Base-by-base conservation (phyloP, 805 yeast species). In the Saccharomycopsis selenospora region DNA sequence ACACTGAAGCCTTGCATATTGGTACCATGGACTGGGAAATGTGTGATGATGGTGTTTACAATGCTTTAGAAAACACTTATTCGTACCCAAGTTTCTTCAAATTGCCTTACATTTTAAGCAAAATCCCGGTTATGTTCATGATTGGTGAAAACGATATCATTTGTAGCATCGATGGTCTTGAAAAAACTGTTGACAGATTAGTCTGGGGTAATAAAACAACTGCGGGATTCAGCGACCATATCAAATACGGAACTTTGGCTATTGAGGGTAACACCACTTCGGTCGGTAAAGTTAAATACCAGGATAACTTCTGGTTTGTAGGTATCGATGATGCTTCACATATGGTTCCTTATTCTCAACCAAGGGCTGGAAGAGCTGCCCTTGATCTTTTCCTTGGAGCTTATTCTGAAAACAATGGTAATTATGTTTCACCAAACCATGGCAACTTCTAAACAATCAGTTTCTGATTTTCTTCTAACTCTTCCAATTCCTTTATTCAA, bases 291-390 rank as follows among this genome's bases (percentile, higher is more conserved):
- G 67, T 67, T 33, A 68, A 71, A 57, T 63, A 48, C 33, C 75
- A 72, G 55, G 80, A 81, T 43, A 72, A 77, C 51, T 79, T 90
- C 57, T 85, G 95, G 3, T 91, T 83, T 70, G 72, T 87, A 64
- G 76, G 96, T 64, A 78, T 90, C 8, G 89, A 72, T 59, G 91
- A 80, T 54, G 97, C 95, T 46, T 97, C 97, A 24, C 97, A 91
- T 68, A 89, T 90, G 96, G 96, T 88, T 54, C 97, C 97, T n/a
- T 83, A 69, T 60, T 90, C 90, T 67, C 91, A 85, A 69, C 95
- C 96, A 17, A 76, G 69, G 38, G 66, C 38, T 10, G 38, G 38
- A 5, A 80, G 76, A 58, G 73, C 74, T 59, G 69, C 95, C 2
- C 71, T 84, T 54, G 88, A 78, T 49, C 82, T 90, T 90, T 76